Base-by-base conservation (phyloP, 805 yeast genomes). In the Candida argentea region DNA sequence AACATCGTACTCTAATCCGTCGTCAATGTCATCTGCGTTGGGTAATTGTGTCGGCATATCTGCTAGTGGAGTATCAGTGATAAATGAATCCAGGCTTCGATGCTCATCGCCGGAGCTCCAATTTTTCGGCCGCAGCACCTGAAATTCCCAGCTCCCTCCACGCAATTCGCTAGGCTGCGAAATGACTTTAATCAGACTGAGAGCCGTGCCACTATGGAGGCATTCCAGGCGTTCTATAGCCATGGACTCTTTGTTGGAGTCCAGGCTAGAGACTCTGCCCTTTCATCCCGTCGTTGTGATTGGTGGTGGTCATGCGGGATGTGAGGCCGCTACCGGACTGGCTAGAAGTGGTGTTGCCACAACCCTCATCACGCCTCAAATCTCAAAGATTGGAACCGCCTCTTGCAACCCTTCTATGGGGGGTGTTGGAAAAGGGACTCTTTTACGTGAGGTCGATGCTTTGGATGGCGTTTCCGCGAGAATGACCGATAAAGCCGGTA, bases 241-340 rank as follows among this genome's bases (percentile, higher is more conserved):
- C 2, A 20, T 65, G 5, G 61, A 57, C 24, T 33, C 66, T 9
- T 29, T 29, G 10, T 21, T 33, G 10, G 23, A 15, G 12, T 12
- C 24, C 2, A 24, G 23, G 17, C 32, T 33, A 2, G 30, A 16
- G 17, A 17, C 12, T 26, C 35, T 3, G 22, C 27, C 14, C 12
- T 17, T 11, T 26, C n/a, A 56, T 26, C 89, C 86, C 0, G 95
- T 86, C 1, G 67, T 89, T 2, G 89, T 91, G 4, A 73, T 91
- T 13, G 99, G 99, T 4, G 99, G 94, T 8, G 99, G 99, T 0
- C 99, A 91, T 59, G 98, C 98, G 20, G 99, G 99, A 8, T 78
- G 94, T 41, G 99, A 91, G 53, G 98, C 99, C 0, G 91, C 95
- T 2, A 67, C 95, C 0, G 97, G 89, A 1, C 65, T 95, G 1